These are phyloP conservation scores for Rhizomucor miehei DNA, from an alignment of 371 early-diverging fungal genomes.

Conservation along the genomic window DNA sequence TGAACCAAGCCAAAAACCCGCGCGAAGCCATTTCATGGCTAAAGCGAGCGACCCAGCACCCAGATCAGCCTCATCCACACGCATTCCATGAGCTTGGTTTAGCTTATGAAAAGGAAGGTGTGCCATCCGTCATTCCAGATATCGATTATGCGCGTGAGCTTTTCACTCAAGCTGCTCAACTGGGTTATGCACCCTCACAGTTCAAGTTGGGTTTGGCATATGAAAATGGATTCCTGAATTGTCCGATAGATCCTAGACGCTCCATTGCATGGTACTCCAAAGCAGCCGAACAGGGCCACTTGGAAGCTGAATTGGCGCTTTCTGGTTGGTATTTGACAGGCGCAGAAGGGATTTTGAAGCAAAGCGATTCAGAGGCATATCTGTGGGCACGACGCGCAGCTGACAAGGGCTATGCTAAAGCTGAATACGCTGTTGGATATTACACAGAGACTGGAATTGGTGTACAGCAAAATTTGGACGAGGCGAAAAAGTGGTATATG, in stretches of 20 bases:
- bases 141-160: slow-evolving; percentile 85
- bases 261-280: slow-evolving; percentile 97
- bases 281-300: slow-evolving; percentile 84
- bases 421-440: slow-evolving; percentile 90
- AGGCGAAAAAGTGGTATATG: slow-evolving; percentile 77
- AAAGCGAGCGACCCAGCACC: slow-evolving; percentile 85
- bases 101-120: slow-evolving; percentile 81
- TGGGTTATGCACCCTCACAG: slow-evolving; percentile 92
- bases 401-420: slow-evolving; percentile 77
- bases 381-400: slow-evolving; percentile 88
- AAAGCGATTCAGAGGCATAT: slow-evolving; percentile 82
- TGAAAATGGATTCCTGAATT: slow-evolving; percentile 91
- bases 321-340: slow-evolving; percentile 93
- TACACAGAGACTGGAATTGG: slow-evolving; percentile 83
- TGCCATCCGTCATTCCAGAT: slow-evolving; percentile 79
- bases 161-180: slow-evolving; percentile 88
- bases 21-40: slow-evolving; percentile 92
- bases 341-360: slow-evolving; percentile 73
- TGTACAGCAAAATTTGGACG: slow-evolving; percentile 61
- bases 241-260: slow-evolving; percentile 83
- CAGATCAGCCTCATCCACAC: slow-evolving; percentile 84
- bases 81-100: slow-evolving; percentile 91
- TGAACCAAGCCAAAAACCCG: slow-evolving; percentile 68
- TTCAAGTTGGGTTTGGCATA: slow-evolving; percentile 91
- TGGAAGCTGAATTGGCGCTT: slow-evolving; percentile 80